Evolutionary conservation across 2,329 filamentous ascomycete genomes (phyloP).

Genomic region (Iodosphaeria phyllophila): DNA sequence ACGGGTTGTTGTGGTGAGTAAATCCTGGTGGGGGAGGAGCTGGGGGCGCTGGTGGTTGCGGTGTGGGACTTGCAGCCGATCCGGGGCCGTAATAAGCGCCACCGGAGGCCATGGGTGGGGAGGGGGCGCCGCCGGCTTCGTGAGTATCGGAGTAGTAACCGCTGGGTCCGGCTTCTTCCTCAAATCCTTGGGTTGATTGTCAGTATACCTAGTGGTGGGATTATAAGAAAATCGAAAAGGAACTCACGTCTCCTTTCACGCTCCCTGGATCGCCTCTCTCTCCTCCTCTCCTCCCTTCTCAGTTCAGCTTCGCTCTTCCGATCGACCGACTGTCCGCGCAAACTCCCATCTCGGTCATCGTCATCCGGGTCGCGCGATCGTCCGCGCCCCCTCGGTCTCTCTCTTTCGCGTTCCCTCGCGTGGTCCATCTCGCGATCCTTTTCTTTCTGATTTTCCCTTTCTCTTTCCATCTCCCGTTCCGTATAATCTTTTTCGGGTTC

Average conservation of each 20-base stretch:
- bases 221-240: neutral
- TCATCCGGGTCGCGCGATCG: too few species aligned
- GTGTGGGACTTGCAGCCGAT: too few species aligned
- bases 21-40: conserved; percentile 8
- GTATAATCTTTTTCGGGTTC: too few species aligned
- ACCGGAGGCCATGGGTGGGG: conserved; percentile 12
- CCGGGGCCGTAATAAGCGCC: conserved; percentile 10
- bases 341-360: too few species aligned
- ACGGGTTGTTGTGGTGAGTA: conserved; percentile 11
- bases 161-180: conserved; percentile 10
- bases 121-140: conserved; percentile 8
- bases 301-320: conserved; percentile 8
- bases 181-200: conserved; percentile 8
- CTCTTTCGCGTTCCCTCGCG: conserved; percentile 15
- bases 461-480: conserved; percentile 20
- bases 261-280: conserved; percentile 16
- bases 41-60: conserved; percentile 4
- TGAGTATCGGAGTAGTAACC: conserved; percentile 9
- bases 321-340: conserved; percentile 5
- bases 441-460: conserved; percentile 1
- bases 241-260: conserved; percentile 15
- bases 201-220: neutral
- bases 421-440: conserved; percentile 14
- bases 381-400: too few species aligned
- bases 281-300: conserved; percentile 9